Evolutionary conservation across 2,329 filamentous ascomycete species (phyloP).

Genomic region (Penicillium decumbens): DNA sequence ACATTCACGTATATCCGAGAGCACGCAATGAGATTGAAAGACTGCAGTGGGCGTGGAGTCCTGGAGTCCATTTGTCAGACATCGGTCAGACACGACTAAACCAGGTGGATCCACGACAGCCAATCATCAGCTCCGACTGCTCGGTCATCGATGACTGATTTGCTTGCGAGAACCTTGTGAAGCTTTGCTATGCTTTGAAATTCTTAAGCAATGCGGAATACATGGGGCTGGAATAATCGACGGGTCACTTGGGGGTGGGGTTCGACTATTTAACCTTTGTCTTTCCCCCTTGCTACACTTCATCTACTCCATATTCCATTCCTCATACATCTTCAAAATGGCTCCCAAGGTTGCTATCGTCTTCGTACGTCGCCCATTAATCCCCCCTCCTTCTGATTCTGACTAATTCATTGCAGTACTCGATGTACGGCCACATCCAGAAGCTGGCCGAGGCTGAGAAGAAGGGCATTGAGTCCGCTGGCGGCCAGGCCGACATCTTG

Average conservation of each 20-base stretch:
- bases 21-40: too few relatives aligned
- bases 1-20: too few relatives aligned
- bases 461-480: conserved; percentile 81
- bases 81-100: conserved; percentile 32
- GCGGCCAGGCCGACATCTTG: conserved; percentile 74
- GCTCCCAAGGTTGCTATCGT: conserved; percentile 89
- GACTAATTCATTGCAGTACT: conserved; percentile 60
- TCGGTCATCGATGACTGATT: conserved; percentile 31
- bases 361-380: conserved; percentile 57
- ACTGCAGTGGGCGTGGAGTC: too few relatives aligned
- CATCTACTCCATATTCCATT: conserved; percentile 3
- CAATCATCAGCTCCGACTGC: conserved; percentile 10
- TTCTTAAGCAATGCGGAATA: not conserved
- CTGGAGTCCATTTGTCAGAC: conserved; percentile 30
- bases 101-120: not conserved
- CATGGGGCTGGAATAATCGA: not conserved
- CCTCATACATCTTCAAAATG: conserved; percentile 54
- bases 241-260: conserved; percentile 4
- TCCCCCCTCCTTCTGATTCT: conserved; percentile 2
- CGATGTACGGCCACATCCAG: conserved; percentile 87
- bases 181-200: conserved; percentile 11
- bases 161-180: conserved; percentile 6
- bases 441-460: conserved; percentile 84
- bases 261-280: conserved; percentile 8
- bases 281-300: conserved; percentile 4